Conservation (phyloP, 208 protist species). For the Phytomonas sp. region DNA sequence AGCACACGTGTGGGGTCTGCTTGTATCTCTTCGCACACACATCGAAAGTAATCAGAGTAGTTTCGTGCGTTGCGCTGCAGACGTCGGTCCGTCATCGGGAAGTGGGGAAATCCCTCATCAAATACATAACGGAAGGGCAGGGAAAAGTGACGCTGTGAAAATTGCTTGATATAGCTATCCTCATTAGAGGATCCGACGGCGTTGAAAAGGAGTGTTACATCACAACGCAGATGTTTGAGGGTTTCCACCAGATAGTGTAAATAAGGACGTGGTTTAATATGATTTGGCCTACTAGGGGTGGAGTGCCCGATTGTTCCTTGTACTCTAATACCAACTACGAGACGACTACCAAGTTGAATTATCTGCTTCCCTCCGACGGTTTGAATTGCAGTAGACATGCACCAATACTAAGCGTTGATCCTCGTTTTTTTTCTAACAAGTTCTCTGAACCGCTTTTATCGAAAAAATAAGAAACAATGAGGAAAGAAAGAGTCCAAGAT, state of each 20-base stretch:
- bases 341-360: conserved; percentile 24
- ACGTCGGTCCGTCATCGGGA: neutral
- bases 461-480: neutral
- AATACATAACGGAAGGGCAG: conserved; percentile 33
- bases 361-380: conserved; percentile 26
- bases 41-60: conserved; percentile 52
- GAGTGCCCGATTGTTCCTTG: conserved; percentile 59
- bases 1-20: conserved; percentile 41
- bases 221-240: conserved; percentile 46
- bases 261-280: conserved; percentile 61
- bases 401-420: neutral
- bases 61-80: conserved; percentile 12
- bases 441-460: neutral
- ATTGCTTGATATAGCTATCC: conserved; percentile 18
- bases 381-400: neutral
- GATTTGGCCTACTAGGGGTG: conserved; percentile 14
- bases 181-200: conserved; percentile 4
- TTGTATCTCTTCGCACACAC: conserved; percentile 23
- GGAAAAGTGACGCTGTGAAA: conserved; percentile 41
- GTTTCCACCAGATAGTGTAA: conserved; percentile 58
- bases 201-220: conserved; percentile 44
- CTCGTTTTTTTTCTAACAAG: neutral
- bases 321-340: conserved; percentile 57
- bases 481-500: neutral
- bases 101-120: conserved; percentile 18